A percentile compares a stretch with the other conserved stretches of the same genome.
Evolutionary conservation across 2,329 filamentous ascomycete species (phyloP).

Genomic region (Colletotrichum tropicicola): DNA sequence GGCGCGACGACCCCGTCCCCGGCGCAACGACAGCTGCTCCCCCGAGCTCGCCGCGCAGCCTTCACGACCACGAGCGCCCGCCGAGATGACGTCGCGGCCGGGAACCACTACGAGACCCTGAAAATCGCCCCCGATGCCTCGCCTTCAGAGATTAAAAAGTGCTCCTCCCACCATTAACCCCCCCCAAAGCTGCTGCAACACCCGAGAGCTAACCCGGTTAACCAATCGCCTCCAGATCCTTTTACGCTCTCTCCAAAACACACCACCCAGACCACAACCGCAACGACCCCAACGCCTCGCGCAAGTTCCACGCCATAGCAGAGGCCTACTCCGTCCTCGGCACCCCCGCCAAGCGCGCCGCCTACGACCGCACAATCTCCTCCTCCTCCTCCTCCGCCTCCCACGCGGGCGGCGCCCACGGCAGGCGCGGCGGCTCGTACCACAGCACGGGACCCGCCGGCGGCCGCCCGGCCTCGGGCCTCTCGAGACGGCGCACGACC

Average conservation of each 20-base stretch:
- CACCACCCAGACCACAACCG: constrained; percentile 95
- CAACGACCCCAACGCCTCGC: constrained; percentile 73
- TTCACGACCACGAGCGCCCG: constrained; percentile 42
- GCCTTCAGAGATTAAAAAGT: constrained; percentile 86
- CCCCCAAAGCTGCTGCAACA: not conserved
- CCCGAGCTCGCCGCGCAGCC: constrained; percentile 7
- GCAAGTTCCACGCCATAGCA: constrained; percentile 83
- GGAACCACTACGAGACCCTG: constrained; percentile 85
- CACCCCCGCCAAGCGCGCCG: constrained; percentile 75
- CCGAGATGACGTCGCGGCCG: constrained; percentile 41
- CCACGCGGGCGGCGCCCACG: constrained; percentile 35
- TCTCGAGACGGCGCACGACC: constrained; percentile 77
- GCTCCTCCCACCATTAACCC: not conserved
- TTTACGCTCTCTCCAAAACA: constrained; percentile 90
- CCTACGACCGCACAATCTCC: constrained; percentile 79
- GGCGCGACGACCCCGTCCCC: not conserved
- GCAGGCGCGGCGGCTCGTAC: constrained; percentile 55
- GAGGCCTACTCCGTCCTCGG: constrained; percentile 85
- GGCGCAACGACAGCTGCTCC: not conserved
- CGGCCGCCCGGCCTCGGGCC: constrained; percentile 80
- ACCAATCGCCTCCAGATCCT: constrained; percentile 62
- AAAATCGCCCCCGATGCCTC: constrained; percentile 76
- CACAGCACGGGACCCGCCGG: constrained; percentile 71
- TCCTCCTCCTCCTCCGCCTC: constrained; percentile 41
- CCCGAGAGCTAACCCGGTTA: not conserved